Evolutionary conservation across 2,329 filamentous ascomycete genomes (phyloP).

Genomic region (Aureobasidium sp.): DNA sequence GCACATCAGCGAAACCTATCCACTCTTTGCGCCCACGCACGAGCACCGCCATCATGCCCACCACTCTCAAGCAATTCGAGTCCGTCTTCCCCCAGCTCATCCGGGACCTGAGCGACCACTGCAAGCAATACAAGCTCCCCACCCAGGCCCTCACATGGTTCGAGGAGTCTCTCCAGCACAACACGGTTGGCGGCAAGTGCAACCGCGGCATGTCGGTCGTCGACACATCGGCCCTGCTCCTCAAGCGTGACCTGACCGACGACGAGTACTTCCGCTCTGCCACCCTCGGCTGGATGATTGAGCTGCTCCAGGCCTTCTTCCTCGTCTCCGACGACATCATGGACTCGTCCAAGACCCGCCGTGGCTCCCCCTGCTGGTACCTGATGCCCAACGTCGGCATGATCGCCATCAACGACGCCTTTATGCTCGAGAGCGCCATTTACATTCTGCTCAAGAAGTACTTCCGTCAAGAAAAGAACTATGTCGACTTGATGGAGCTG

Average conservation of each 20-base stretch:
- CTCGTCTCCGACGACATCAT: constrained; percentile 98
- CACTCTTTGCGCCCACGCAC: constrained; percentile 9
- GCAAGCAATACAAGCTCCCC: constrained; percentile 75
- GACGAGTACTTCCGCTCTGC: constrained; percentile 85
- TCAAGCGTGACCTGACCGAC: constrained; percentile 62
- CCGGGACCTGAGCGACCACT: constrained; percentile 72
- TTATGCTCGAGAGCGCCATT: constrained; percentile 88
- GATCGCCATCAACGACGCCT: constrained; percentile 97
- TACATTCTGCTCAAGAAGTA: constrained; percentile 89
- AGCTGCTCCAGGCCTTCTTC: constrained; percentile 98
- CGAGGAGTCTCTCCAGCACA: constrained; percentile 78
- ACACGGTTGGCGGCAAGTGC: constrained; percentile 91
- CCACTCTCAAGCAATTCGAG: constrained; percentile 82
- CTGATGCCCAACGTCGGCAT: constrained; percentile 81
- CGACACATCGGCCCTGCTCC: constrained; percentile 77
- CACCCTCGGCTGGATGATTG: constrained; percentile 92
- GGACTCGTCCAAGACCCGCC: constrained; percentile 91
- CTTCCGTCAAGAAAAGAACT: constrained; percentile 80
- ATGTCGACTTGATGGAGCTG: constrained; percentile 86
- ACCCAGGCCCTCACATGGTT: constrained; percentile 78
- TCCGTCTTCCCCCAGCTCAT: constrained; percentile 80
- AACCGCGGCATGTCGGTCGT: constrained; percentile 98
- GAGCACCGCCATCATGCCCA: constrained; percentile 48
- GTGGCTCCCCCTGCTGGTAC: constrained; percentile 96
- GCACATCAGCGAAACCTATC: neutral